These are phyloP conservation scores for Lepraria neglecta DNA, from an alignment of 495 filamentous ascomycete genomes.

Conservation along the genomic window DNA sequence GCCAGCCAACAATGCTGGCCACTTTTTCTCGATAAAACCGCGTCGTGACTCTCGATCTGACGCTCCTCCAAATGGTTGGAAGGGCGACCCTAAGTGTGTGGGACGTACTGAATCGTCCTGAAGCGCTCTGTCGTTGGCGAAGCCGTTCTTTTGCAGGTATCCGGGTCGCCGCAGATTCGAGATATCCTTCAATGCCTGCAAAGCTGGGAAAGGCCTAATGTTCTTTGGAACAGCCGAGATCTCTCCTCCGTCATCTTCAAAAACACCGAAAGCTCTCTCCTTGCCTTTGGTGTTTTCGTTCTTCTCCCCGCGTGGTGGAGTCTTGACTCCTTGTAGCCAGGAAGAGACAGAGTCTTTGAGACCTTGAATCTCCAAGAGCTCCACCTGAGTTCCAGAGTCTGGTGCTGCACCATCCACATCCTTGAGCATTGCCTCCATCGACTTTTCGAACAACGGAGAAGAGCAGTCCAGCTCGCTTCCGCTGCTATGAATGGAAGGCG, in stretches of 20 bases:
- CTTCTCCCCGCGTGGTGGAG: not conserved
- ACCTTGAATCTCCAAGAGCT: too few relatives aligned
- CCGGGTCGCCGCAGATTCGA: slow-evolving; percentile 13
- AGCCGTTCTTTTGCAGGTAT: slow-evolving; percentile 9
- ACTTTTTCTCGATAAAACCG: not conserved
- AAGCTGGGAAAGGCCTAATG: not conserved
- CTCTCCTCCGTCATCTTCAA: not conserved
- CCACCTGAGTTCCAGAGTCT: not conserved
- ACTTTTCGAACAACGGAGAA: slow-evolving; percentile 14
- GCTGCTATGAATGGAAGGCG: slow-evolving; percentile 7
- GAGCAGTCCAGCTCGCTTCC: slow-evolving; percentile 15
- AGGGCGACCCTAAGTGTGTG: not conserved
- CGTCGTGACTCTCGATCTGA: not conserved
- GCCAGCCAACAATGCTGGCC: not conserved
- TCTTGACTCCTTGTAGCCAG: not conserved
- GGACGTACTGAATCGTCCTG: not conserved
- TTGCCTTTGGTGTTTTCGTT: not conserved
- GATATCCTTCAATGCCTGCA: slow-evolving; percentile 11
- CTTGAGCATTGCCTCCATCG: not conserved
- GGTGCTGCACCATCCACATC: not conserved
- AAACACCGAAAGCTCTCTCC: not conserved
- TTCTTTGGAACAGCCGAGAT: too few relatives aligned
- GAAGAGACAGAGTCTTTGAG: not conserved
- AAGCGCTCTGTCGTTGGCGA: not conserved
- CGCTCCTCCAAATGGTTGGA: not conserved